Base-by-base conservation (phyloP, 371 early-diverging fungal species). In the Mortierella sp. region DNA sequence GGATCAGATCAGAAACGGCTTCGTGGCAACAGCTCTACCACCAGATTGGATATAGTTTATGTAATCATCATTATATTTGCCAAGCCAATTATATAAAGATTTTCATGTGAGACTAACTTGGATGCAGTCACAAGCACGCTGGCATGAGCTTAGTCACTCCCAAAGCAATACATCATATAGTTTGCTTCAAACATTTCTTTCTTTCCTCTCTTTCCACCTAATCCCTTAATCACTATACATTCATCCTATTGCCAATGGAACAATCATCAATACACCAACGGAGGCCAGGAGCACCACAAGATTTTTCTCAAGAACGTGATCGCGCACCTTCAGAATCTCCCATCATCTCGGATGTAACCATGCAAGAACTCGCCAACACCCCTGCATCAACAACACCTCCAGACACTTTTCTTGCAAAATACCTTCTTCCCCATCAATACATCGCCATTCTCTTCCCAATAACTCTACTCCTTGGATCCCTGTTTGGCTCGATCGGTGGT, bases 401-500 rank as follows among this genome's bases (percentile, higher is more conserved):
- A 10, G 26, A 63, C 42, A n/a, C 68, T 57, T 8, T 40, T 73
- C 54, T 65, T 63, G 0, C 3, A 56, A 13, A 65, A 31, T 63
- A 53, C 45, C 71, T 79, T 13, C 68, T 70, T n/a, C 80, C 80
- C 3, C 64, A 79, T 57, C 80, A 79, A 54, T 74, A 54, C 32
- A 58, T 74, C 53, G 7, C 54, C 62, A 62, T 80, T n/a, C 9
- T 80, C 51, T 70, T 80, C 29, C 80, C 80, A 6, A 28, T 64
- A 17, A 74, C 80, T 7, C 56, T 79, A 4, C 3, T 74, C 40
- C 45, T 70, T 22, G 80, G 80, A 70, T 73, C 74, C 10, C 28
- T 66, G 34, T 74, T 74, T 64, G 70, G 74, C n/a, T n/a, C 26
- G 9, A 32, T 87, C 12, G 80, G 78, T 19, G 69, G 76, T 9